phyloP scores from a whole-genome alignment of 176 grass and related monocot genomes.

The Cenchrus purpureus region DNA sequence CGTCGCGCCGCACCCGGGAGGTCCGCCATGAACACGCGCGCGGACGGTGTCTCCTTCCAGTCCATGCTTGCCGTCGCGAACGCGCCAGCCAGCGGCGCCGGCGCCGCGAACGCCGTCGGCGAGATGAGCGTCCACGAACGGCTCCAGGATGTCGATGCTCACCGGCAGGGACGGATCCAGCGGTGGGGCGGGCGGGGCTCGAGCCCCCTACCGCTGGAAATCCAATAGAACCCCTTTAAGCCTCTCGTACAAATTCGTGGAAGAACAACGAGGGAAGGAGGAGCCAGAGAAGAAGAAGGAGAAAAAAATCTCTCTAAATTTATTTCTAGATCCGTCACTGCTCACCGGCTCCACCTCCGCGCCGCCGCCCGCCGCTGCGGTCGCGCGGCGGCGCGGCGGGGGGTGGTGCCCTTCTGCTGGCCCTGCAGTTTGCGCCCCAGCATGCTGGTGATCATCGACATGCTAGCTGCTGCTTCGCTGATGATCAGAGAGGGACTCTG shows the following conservation, averaged over 20 bases:
- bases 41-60: conserved; percentile 75
- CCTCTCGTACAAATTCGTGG: too few relatives aligned
- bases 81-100: conserved; percentile 24
- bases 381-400: not conserved
- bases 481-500: too few relatives aligned
- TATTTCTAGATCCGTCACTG: too few relatives aligned
- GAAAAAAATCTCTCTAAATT: too few relatives aligned
- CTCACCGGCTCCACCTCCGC: conserved; percentile 20
- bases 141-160: conserved; percentile 43
- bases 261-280: too few relatives aligned
- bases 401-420: not conserved
- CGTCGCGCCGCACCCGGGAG: conserved; percentile 59
- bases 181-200: too few relatives aligned
- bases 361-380: not conserved
- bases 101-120: conserved; percentile 16
- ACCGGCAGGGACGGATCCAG: too few relatives aligned
- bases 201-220: too few relatives aligned
- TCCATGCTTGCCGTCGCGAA: conserved; percentile 69
- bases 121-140: conserved; percentile 49
- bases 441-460: conserved; percentile 58
- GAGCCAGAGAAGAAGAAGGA: too few relatives aligned
- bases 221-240: too few relatives aligned
- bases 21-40: conserved; percentile 78
- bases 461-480: not conserved
- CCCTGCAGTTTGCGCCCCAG: conserved; percentile 28